phyloP scores from a whole-genome alignment of 2,329 filamentous ascomycete genomes.

The Colletotrichum sp. region DNA sequence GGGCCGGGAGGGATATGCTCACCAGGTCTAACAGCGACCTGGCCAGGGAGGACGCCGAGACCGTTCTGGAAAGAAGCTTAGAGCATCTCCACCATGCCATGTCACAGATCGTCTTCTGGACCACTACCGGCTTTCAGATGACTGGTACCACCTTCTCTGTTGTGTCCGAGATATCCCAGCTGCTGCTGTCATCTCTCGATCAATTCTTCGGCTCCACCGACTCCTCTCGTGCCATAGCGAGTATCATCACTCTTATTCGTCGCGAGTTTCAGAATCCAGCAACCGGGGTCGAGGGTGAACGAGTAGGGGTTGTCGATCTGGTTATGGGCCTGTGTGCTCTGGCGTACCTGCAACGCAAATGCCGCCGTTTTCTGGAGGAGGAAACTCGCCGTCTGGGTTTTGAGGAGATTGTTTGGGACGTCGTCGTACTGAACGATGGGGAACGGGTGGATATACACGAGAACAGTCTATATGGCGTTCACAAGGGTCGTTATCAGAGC shows the following conservation, averaged over 20 bases:
- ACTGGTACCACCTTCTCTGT: conserved; percentile 60
- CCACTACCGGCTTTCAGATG: conserved; percentile 63
- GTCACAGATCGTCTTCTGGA: conserved; percentile 64
- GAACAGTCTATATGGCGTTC: conserved; percentile 35
- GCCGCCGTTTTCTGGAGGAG: conserved; percentile 54
- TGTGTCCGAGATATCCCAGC: conserved; percentile 60
- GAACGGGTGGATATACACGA: conserved; percentile 60
- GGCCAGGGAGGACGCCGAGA: conserved; percentile 58
- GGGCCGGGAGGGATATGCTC: conserved; percentile 55
- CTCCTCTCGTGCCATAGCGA: conserved; percentile 69
- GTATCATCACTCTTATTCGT: conserved; percentile 67
- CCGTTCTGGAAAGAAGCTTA: conserved; percentile 60
- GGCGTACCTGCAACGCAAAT: conserved; percentile 65
- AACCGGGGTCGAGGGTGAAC: conserved; percentile 63
- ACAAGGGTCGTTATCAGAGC: conserved; percentile 28
- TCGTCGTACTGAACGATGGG: conserved; percentile 66
- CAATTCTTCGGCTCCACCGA: conserved; percentile 73
- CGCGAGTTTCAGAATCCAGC: conserved; percentile 69
- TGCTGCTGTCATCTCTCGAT: conserved; percentile 64
- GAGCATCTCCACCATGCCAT: conserved; percentile 62
- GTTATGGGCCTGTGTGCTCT: conserved; percentile 64
- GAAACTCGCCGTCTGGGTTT: conserved; percentile 50
- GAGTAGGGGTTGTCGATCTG: conserved; percentile 65
- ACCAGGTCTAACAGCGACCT: conserved; percentile 49
- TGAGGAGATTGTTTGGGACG: conserved; percentile 69